Evolutionary conservation across 495 filamentous ascomycete genomes (phyloP), one percentile per base, ranked within the genome.

Genomic region (Parachaetomium inaequale): DNA sequence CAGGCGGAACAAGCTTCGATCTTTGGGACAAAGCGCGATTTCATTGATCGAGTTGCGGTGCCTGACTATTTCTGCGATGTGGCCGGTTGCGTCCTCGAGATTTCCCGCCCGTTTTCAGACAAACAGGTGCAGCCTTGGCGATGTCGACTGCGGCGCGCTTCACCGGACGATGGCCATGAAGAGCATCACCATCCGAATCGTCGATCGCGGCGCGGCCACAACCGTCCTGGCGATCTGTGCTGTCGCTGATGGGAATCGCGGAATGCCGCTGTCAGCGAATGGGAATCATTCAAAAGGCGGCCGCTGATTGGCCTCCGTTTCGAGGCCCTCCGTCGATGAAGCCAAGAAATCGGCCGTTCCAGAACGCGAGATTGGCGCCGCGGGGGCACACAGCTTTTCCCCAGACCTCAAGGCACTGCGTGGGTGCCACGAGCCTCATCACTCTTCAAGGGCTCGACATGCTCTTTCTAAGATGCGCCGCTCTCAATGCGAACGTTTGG

Each of bases 321-420:
- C 25, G 12, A 54, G 28, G 40, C 36, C 47, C 34, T 21, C 15
- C 3, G 47, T 29, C 26, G 19, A 21, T 49, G 47, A 43, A 31
- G 58, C 51, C 40, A 26, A 51, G 51, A 57, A 63, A 65, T 65
- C 34, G 67, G 57, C 65, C 60, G 47, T 59, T 70, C 67, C 55
- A 67, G 67, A 70, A 62, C 67, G n/a, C 14, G 8, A 46, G 61
- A 62, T 62, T 52, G 58, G 32, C 58, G 53, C 42, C 21, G 43
- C 46, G 23, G 21, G 4, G 7, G 19, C n/a, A 34, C 31, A 36
- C 31, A 21, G 12, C 36, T n/a, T 10, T 19, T 42, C 61, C 40
- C 55, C 23, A 57, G 26, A 34, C 31, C 23, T 43, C 19, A 21
- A 46, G 19, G 17, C 17, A 7, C 42, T 2, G 10, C 8, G 31